Conservation (phyloP, 768 basidiomycete genomes). For the Suillus cothurnatus region DNA sequence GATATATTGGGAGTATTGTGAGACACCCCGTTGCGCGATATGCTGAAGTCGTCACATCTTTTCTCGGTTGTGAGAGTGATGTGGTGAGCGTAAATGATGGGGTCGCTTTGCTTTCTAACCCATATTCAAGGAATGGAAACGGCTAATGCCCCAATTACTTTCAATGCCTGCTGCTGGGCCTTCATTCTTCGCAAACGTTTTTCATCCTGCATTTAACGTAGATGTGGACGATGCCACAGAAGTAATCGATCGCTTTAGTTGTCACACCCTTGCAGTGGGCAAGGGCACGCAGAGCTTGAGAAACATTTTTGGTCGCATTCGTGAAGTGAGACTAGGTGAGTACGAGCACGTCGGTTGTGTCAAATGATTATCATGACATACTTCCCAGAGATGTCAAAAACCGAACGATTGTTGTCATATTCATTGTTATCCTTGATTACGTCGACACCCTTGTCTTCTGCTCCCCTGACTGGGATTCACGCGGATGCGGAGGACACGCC, state of each 20-base stretch:
- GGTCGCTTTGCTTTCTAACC: constrained; percentile 8
- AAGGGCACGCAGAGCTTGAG: constrained; percentile 70
- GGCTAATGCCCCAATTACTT: constrained; percentile 59
- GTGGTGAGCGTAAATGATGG: constrained; percentile 46
- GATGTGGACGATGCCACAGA: constrained; percentile 72
- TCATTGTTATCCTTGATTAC: constrained; percentile 76
- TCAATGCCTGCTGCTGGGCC: constrained; percentile 69
- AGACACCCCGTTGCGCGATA: constrained; percentile 79
- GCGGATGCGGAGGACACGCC: constrained; percentile 47
- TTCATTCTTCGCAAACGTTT: constrained; percentile 76
- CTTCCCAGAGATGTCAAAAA: constrained; percentile 73
- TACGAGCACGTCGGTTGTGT: neutral
- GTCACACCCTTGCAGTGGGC: constrained; percentile 65
- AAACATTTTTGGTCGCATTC: constrained; percentile 57
- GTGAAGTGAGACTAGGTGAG: constrained; percentile 71
- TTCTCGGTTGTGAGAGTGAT: constrained; percentile 77
- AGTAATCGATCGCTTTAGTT: constrained; percentile 60
- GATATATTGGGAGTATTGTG: constrained; percentile 70
- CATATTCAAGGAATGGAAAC: constrained; percentile 66
- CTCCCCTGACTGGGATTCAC: constrained; percentile 47
- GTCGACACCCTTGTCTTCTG: constrained; percentile 57
- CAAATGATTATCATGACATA: neutral
- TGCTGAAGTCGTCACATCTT: constrained; percentile 78
- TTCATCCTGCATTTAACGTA: constrained; percentile 84
- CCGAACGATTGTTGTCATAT: constrained; percentile 73